Evolutionary conservation across 352 stramenopile genomes (phyloP), one percentile per base, ranked within the genome.

Genomic region (Pythium grandisporangium): DNA sequence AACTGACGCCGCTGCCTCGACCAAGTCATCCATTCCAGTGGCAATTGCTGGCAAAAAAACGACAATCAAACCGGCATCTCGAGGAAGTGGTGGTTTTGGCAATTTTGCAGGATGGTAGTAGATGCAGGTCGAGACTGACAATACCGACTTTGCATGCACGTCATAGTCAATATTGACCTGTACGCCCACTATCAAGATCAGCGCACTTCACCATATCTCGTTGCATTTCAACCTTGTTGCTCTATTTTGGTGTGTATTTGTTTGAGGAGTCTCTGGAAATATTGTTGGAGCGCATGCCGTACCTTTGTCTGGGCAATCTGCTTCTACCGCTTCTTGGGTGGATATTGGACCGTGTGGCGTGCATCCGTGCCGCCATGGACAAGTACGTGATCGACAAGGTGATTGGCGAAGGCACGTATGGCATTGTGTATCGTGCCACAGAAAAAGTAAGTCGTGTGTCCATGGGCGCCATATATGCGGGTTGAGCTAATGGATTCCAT

Each of bases 381-480:
- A 80, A 83, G 46, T 92, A 92, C 45, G 50, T 62, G 32, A 46
- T 92, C 5, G 78, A 92, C 29, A 87, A 87, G 34, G 50, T 89
- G 19, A 87, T 92, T 30, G 78, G 78, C 19, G 78, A 92, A 60
- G 78, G 78, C 29, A 89, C 78, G 20, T 92, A 89, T 48, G 78
- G 78, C 14, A 58, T 89, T 30, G 75, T 92, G 17, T 92, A 85
- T 49, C 81, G 82, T 37, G 78, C 78, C 11, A 66, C 59, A 25
- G 78, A 89, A 46, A 92, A 87, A 58, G 77, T 87, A 41, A 12
- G 44, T 41, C 2, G 14, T 5, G 27, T 14, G 27, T 32, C n/a
- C 2, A 3, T 37, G 11, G 14, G 1, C 17, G 1, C 47, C 16
- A 19, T 43, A 36, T n/a, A n/a, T n/a, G n/a, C n/a, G n/a, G n/a